Percentiles rank a stretch among this genome's conserved stretches.
phyloP scores from a whole-genome alignment of 2,329 filamentous ascomycete genomes.

The Colletotrichum higginsianum region DNA sequence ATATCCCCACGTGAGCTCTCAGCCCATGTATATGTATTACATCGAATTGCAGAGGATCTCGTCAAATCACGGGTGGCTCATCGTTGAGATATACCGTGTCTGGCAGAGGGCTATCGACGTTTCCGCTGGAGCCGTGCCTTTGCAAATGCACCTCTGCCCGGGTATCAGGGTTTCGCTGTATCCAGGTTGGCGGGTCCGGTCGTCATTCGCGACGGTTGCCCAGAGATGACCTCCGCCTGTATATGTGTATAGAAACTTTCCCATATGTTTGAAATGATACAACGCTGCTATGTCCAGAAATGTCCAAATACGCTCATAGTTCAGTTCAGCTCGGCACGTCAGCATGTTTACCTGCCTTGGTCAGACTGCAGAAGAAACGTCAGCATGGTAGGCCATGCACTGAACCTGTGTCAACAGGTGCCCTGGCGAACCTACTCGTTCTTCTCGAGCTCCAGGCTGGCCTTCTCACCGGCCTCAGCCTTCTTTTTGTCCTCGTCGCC shows the following conservation, averaged over 20 bases:
- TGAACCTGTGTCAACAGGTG: too few species aligned
- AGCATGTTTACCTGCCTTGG: slow-evolving; percentile 20
- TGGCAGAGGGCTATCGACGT: too few species aligned
- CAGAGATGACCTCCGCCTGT: background rate
- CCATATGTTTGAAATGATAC: slow-evolving; percentile 2
- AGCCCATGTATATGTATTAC: too few species aligned
- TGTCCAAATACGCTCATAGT: background rate
- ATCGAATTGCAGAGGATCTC: too few species aligned
- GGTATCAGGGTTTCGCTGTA: background rate
- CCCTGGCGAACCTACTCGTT: slow-evolving; percentile 18
- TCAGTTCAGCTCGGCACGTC: background rate
- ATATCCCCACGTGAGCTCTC: background rate
- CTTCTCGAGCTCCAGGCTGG: slow-evolving; percentile 38
- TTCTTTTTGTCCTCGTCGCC: slow-evolving; percentile 72
- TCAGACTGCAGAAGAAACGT: slow-evolving; percentile 18
- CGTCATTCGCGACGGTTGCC: background rate
- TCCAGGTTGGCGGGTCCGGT: background rate
- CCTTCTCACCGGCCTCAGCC: slow-evolving; percentile 44
- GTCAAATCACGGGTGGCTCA: background rate
- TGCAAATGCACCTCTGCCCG: background rate
- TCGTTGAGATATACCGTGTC: background rate
- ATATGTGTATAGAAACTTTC: background rate
- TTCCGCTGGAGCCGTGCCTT: background rate
- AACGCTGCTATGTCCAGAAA: background rate
- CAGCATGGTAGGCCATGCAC: background rate